These are phyloP conservation scores for Candida taoyuanica DNA, from an alignment of 805 yeast genomes.

Conservation along the genomic window DNA sequence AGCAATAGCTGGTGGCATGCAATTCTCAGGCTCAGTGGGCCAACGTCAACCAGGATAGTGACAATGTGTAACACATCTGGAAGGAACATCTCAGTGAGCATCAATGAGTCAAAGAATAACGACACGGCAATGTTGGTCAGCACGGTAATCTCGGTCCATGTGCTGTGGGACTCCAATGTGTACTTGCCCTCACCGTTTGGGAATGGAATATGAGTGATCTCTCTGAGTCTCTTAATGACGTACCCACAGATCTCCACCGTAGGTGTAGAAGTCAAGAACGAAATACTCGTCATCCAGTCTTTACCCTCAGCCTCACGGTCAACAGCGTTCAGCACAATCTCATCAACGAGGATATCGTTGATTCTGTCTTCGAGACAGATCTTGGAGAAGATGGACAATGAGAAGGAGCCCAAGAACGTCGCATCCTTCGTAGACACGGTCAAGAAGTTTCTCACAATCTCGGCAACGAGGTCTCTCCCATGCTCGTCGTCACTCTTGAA, in stretches of 20 bases:
- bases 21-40: conserved; percentile 51
- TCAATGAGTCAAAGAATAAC: conserved; percentile 64
- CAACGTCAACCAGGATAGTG: conserved; percentile 50
- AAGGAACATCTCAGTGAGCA: conserved; percentile 56
- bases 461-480: conserved; percentile 59
- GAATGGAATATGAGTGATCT: conserved; percentile 46
- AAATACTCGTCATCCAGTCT: conserved; percentile 58
- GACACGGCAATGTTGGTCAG: conserved; percentile 59
- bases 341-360: conserved; percentile 59
- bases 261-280: conserved; percentile 60
- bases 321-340: conserved; percentile 65
- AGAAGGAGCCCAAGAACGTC: conserved; percentile 47
- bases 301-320: conserved; percentile 75
- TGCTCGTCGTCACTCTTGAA: conserved; percentile 47
- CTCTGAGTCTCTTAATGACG: conserved; percentile 52
- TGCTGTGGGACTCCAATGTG: conserved; percentile 46
- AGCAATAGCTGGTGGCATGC: conserved; percentile 57
- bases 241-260: conserved; percentile 69
- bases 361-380: conserved; percentile 59
- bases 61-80: conserved; percentile 70
- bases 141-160: conserved; percentile 70
- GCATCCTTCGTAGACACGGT: conserved; percentile 48
- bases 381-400: conserved; percentile 62
- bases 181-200: conserved; percentile 38
- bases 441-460: conserved; percentile 58